phyloP scores from a whole-genome alignment of 2,329 filamentous ascomycete species.

The Clonostachys rhizophaga region DNA sequence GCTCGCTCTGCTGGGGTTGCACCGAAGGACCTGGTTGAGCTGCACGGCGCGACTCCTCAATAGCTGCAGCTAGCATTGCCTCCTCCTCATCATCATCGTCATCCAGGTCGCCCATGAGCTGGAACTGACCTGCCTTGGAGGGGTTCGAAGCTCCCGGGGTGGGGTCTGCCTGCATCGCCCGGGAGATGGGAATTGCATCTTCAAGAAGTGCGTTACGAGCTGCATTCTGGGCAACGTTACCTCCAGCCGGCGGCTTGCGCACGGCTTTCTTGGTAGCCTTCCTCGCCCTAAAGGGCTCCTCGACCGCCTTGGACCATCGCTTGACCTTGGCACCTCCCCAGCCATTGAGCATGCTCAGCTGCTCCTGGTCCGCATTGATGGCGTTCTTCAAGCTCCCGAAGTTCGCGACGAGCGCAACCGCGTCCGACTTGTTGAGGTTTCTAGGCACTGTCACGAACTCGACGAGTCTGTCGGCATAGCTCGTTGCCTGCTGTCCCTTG shows the following conservation, averaged over 20 bases:
- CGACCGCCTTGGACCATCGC: constrained; percentile 75
- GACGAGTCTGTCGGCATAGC: constrained; percentile 80
- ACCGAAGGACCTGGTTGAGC: not conserved
- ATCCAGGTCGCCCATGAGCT: constrained; percentile 10
- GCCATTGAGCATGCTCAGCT: constrained; percentile 77
- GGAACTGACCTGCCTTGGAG: constrained; percentile 1
- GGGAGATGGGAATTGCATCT: constrained; percentile 30
- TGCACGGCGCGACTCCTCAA: constrained; percentile 33
- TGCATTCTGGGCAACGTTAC: too few species aligned
- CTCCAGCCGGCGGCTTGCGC: constrained; percentile 10
- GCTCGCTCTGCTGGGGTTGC: constrained; percentile 4
- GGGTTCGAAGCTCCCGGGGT: constrained; percentile 21
- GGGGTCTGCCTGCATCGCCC: constrained; percentile 18
- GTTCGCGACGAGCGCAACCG: constrained; percentile 81
- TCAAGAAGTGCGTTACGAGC: constrained; percentile 10
- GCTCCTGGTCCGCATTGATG: constrained; percentile 82
- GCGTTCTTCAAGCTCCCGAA: constrained; percentile 88
- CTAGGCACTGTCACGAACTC: constrained; percentile 91
- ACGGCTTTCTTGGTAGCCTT: constrained; percentile 53
- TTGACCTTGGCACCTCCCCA: constrained; percentile 97
- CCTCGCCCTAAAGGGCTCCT: constrained; percentile 78
- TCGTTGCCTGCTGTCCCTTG: constrained; percentile 75
- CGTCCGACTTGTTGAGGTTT: constrained; percentile 91
- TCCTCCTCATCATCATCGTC: constrained; percentile 45
- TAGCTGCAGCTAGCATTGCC: constrained; percentile 40